Evolutionary conservation across 176 grass and related monocot species (phyloP).

Genomic region (Eleusine coracana): DNA sequence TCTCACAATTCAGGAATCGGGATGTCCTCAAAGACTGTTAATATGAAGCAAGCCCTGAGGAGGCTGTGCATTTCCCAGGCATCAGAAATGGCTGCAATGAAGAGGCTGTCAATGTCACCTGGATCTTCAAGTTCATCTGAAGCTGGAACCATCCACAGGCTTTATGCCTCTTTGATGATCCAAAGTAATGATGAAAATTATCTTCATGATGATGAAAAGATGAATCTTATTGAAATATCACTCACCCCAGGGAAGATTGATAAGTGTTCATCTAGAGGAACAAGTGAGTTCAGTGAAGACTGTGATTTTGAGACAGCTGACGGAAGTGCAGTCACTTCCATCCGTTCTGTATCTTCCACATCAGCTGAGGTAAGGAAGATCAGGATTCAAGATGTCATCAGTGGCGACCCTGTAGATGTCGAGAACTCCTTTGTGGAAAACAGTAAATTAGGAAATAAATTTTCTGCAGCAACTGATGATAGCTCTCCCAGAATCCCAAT

Average conservation of each 20-base stretch:
- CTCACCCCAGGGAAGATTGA: constrained; percentile 51
- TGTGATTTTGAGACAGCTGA: constrained; percentile 53
- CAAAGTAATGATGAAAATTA: constrained; percentile 50
- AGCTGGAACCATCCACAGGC: constrained; percentile 85
- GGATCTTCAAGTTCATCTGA: constrained; percentile 67
- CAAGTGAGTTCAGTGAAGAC: constrained; percentile 41
- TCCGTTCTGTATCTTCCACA: constrained; percentile 41
- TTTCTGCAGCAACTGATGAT: constrained; percentile 48
- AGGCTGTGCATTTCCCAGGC: constrained; percentile 93
- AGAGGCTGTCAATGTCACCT: constrained; percentile 60
- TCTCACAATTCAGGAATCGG: constrained; percentile 56
- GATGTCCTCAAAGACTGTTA: constrained; percentile 78
- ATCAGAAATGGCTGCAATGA: constrained; percentile 92
- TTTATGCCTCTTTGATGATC: constrained; percentile 81
- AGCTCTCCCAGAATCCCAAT: constrained; percentile 45
- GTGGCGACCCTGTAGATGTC: constrained; percentile 34
- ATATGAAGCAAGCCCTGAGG: constrained; percentile 92
- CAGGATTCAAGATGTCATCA: constrained; percentile 83
- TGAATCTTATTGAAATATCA: constrained; percentile 79
- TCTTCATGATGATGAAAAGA: constrained; percentile 56
- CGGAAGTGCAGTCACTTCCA: constrained; percentile 52
- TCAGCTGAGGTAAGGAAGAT: constrained; percentile 50
- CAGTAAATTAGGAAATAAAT: constrained; percentile 39
- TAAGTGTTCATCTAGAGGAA: constrained; percentile 49
- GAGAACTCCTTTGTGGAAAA: constrained; percentile 40